Base-by-base conservation (phyloP, 2,329 filamentous ascomycete genomes). In the Magnaporthiopsis poae region DNA sequence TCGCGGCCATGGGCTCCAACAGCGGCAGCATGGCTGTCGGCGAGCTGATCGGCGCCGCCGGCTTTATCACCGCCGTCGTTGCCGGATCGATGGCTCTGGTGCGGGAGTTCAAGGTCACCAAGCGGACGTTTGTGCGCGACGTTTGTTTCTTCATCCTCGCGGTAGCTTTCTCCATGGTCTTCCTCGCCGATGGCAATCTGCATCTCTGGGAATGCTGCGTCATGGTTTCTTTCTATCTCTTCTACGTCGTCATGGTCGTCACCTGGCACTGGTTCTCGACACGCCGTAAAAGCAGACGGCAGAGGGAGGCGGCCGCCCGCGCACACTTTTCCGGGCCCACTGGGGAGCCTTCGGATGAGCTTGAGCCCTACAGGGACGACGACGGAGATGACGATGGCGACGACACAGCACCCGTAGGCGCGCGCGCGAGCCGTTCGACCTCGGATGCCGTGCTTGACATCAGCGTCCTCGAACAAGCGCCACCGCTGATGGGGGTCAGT, bases 31-130 rank as follows among this genome's bases (percentile, higher is more conserved):
- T 99, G 82, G 95, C 95, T 0, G 88, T 99, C 60, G 95, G 95
- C 62, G 95, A 99, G 79, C 82, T 99, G 64, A 92, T 99, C 65
- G 95, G 95, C 46, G 95, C 95, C 13, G 95, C 95, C 46, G 88
- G 91, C 69, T 99, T 99, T 79, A 99, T 99, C 76, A 96, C 93
- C 1, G 90, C 93, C 1, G 94, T 99, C 25, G 95, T 99, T 46
- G 92, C 94, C 5, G 95, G 95, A 21, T 96, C 92, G 66, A 99
- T 99, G 95, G 95, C 94, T 18, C 79, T 99, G 66, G 93, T 97
- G n/a, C 86, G 91, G 69, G 95, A 96, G 66, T 99, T 99, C 77
- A 90, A 89, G 70, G 95, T 99, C 65, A 90, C 91, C 65, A 89
- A 88, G 72, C 91, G 90, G 76, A 95, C 92, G 52, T 99, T 98